Evolutionary conservation across 2,329 filamentous ascomycete species (phyloP).

Genomic region (Chrysoporthe cubensis): DNA sequence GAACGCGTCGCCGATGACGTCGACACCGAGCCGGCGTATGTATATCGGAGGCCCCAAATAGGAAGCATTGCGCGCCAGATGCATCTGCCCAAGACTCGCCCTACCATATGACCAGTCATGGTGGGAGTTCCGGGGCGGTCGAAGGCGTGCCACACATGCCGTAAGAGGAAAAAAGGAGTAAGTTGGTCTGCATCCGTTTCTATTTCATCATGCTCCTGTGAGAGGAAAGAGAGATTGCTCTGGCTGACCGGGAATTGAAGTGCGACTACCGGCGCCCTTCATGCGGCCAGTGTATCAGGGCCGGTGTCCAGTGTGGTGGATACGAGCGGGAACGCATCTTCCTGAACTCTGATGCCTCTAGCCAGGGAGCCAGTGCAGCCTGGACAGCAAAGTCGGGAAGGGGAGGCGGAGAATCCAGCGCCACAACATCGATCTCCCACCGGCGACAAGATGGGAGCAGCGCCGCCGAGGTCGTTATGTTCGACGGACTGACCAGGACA

Average conservation of each 20-base stretch:
- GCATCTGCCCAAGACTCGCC: background rate
- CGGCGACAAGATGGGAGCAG: conserved; percentile 2
- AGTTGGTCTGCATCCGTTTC: background rate
- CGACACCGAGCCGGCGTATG: too few species aligned
- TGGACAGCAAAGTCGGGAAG: background rate
- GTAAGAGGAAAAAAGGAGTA: conserved; percentile 24
- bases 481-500: background rate
- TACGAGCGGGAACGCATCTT: conserved; percentile 35
- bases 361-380: background rate
- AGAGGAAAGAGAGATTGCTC: background rate
- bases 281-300: conserved; percentile 32
- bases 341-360: conserved; percentile 29
- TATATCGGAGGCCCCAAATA: background rate
- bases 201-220: too few species aligned
- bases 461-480: background rate
- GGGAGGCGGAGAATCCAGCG: background rate
- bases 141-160: conserved; percentile 21
- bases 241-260: conserved; percentile 14
- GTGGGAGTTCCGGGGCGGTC: conserved; percentile 25
- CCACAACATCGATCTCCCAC: conserved; percentile 12
- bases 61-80: conserved; percentile 8
- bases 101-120: conserved; percentile 9
- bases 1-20: too few species aligned
- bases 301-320: conserved; percentile 31
- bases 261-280: conserved; percentile 33